phyloP scores from a whole-genome alignment of 306 rosid species.

The Malus fusca region DNA sequence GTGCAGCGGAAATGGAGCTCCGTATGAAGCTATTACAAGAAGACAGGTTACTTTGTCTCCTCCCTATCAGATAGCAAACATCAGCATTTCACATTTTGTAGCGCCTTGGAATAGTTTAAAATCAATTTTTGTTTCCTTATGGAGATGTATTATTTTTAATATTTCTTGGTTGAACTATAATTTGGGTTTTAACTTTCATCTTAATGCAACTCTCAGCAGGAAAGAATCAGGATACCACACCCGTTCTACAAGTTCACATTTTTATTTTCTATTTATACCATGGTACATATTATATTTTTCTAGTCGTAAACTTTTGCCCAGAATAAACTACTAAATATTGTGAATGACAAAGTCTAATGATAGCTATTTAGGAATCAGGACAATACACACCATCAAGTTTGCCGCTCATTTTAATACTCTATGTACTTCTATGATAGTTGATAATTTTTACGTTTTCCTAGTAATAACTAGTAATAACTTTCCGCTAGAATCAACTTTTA shows the following conservation, averaged over 20 bases:
- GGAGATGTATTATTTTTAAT: neutral
- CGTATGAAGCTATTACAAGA: conserved; percentile 81
- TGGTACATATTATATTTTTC: no score
- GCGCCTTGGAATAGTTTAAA: neutral
- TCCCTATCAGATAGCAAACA: neutral
- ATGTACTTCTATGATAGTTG: neutral
- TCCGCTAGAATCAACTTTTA: no score
- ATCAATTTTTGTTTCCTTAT: neutral
- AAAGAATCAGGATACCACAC: neutral
- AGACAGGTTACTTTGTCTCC: conserved; percentile 51
- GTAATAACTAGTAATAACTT: no score
- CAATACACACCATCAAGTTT: neutral
- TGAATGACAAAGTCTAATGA: no score
- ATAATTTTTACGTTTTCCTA: neutral
- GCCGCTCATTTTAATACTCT: neutral
- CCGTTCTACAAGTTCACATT: no score
- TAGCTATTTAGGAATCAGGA: neutral
- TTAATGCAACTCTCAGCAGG: neutral
- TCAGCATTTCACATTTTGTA: neutral
- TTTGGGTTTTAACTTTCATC: neutral
- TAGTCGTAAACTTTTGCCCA: no score
- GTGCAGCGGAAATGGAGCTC: conserved; percentile 62
- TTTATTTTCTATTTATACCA: neutral
- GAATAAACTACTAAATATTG: no score
- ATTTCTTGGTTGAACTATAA: neutral